phyloP scores from a whole-genome alignment of 1,284 basidiomycete species.

The Calocybe gambosa region DNA sequence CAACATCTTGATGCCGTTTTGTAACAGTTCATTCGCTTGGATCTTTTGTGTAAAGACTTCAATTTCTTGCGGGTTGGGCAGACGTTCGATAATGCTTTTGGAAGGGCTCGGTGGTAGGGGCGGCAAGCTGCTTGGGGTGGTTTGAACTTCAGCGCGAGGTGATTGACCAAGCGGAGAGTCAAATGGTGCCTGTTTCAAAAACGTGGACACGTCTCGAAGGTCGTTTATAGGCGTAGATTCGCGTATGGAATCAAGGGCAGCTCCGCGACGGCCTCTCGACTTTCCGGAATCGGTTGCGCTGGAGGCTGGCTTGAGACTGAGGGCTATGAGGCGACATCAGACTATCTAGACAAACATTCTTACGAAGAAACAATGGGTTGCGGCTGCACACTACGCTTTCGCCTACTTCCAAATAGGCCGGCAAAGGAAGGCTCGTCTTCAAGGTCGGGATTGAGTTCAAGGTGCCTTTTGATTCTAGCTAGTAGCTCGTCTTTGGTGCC shows the following conservation, averaged over 20 bases:
- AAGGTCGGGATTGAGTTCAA: slow-evolving; percentile 45
- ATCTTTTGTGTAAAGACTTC: slow-evolving; percentile 28
- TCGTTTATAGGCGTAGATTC: slow-evolving; percentile 43
- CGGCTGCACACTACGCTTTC: slow-evolving; percentile 38
- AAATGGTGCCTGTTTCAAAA: slow-evolving; percentile 37
- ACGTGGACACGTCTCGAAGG: slow-evolving; percentile 40
- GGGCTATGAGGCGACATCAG: background rate
- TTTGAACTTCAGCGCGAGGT: slow-evolving; percentile 16
- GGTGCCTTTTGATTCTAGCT: slow-evolving; percentile 49
- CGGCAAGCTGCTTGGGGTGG: slow-evolving; percentile 32
- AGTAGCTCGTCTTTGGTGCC: slow-evolving; percentile 60
- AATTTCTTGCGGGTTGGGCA: slow-evolving; percentile 25
- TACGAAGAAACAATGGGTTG: slow-evolving; percentile 20
- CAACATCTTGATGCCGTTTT: slow-evolving; percentile 31
- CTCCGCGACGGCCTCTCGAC: slow-evolving; percentile 24
- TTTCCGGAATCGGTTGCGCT: background rate
- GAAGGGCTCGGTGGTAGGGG: slow-evolving; percentile 30
- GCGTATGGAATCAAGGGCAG: slow-evolving; percentile 30
- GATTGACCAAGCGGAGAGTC: slow-evolving; percentile 20
- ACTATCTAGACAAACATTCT: background rate
- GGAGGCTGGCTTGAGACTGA: background rate
- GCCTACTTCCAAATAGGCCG: slow-evolving; percentile 43
- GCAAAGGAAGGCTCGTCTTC: slow-evolving; percentile 49
- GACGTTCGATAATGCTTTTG: slow-evolving; percentile 30
- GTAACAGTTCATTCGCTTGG: slow-evolving; percentile 30